Conservation (phyloP, 257 asterid genomes). For the Ballota nigra region DNA sequence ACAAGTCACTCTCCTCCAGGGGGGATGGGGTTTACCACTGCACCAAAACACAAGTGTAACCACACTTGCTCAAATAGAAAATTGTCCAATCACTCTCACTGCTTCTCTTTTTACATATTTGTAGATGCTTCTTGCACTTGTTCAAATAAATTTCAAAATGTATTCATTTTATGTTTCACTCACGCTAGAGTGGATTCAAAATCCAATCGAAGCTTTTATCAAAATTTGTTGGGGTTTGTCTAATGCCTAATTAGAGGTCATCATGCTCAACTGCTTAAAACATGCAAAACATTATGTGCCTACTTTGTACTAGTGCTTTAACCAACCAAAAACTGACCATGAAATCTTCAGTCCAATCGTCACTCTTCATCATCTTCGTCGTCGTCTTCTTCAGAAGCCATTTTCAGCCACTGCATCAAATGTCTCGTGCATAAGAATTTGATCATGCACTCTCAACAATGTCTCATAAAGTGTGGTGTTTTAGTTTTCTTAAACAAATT, state of each 20-base stretch:
- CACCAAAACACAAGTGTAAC: too few relatives aligned
- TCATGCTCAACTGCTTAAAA: not conserved
- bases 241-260: not conserved
- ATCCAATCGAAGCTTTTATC: not conserved
- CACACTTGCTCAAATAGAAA: too few relatives aligned
- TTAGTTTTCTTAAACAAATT: too few relatives aligned
- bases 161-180: not conserved
- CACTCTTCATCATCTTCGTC: not conserved
- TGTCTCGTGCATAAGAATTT: constrained; percentile 4
- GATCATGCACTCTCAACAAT: too few relatives aligned
- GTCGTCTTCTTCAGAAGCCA: constrained; percentile 63
- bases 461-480: too few relatives aligned
- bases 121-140: too few relatives aligned
- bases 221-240: not conserved
- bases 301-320: not conserved
- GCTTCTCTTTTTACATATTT: too few relatives aligned
- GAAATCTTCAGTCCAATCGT: not conserved
- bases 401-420: constrained; percentile 78
- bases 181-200: not conserved
- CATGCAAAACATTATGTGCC: not conserved
- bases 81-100: too few relatives aligned
- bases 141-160: too few relatives aligned
- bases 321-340: not conserved
- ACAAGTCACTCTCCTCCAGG: too few relatives aligned
- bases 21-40: too few relatives aligned